phyloP scores from a whole-genome alignment of 1,284 basidiomycete genomes.

The Pterula multifida region DNA sequence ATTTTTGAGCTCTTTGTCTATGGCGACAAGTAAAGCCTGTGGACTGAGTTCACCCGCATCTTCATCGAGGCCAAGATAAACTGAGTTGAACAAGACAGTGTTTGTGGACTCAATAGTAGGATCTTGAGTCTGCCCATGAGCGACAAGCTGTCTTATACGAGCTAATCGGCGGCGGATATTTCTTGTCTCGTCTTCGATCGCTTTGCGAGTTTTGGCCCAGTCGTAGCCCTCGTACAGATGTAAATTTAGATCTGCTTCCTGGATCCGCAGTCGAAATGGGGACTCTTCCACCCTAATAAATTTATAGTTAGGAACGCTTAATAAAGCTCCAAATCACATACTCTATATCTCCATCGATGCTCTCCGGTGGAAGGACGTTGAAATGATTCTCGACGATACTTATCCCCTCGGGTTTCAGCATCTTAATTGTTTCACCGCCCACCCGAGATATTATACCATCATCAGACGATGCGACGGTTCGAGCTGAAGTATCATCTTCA shows the following conservation, averaged over 20 bases:
- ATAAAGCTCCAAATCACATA: conserved; percentile 19
- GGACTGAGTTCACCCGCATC: conserved; percentile 66
- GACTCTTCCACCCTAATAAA: conserved; percentile 7
- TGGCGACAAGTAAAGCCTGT: conserved; percentile 72
- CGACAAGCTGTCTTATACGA: conserved; percentile 90
- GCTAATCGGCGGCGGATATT: conserved; percentile 79
- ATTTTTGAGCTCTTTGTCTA: conserved; percentile 74
- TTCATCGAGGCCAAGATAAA: conserved; percentile 77
- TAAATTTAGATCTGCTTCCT: conserved; percentile 52
- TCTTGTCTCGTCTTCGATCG: conserved; percentile 82
- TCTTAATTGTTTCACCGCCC: conserved; percentile 78
- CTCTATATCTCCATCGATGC: conserved; percentile 31
- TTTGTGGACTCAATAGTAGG: conserved; percentile 70
- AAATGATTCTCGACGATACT: conserved; percentile 64
- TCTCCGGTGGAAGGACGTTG: conserved; percentile 49
- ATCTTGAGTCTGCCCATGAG: conserved; percentile 82
- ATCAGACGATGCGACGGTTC: conserved; percentile 15
- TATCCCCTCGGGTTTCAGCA: conserved; percentile 50
- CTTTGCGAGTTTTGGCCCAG: conserved; percentile 77
- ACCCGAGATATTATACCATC: conserved; percentile 47
- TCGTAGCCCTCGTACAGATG: conserved; percentile 90
- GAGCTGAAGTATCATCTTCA: conserved; percentile 23
- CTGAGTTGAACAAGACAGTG: conserved; percentile 82
- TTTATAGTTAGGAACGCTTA: neutral
- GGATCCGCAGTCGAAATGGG: conserved; percentile 33